phyloP scores from a whole-genome alignment of 441 rosid species.

The Populus hybrid region DNA sequence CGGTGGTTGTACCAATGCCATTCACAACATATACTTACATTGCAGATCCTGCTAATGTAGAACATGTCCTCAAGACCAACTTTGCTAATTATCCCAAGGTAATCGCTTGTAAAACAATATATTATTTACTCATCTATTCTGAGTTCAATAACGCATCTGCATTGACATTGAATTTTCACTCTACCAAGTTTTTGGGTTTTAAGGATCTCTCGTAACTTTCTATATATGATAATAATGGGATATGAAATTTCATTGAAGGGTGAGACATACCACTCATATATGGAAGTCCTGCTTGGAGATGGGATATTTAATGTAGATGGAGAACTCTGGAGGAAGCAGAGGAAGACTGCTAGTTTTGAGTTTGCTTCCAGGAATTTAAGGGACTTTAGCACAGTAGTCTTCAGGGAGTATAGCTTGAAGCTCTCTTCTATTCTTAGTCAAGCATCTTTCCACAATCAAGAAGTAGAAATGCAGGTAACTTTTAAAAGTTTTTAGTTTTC shows the following conservation, averaged over 20 bases:
- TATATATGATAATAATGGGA: not conserved
- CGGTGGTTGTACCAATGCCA: constrained; percentile 90
- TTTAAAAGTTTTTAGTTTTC: not conserved
- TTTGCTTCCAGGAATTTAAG: constrained; percentile 96
- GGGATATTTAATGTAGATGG: constrained; percentile 93
- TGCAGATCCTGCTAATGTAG: constrained; percentile 90
- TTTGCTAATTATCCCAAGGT: constrained; percentile 51
- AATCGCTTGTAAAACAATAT: not conserved
- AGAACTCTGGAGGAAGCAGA: constrained; percentile 85
- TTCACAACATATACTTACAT: constrained; percentile 83
- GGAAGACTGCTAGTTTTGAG: constrained; percentile 94
- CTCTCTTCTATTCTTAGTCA: constrained; percentile 27
- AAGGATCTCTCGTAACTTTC: not conserved
- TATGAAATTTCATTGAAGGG: constrained; percentile 47
- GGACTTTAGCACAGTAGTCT: constrained; percentile 87
- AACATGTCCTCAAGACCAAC: constrained; percentile 86
- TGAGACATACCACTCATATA: constrained; percentile 81
- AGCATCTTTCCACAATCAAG: constrained; percentile 43
- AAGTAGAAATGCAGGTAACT: constrained; percentile 84
- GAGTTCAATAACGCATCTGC: not conserved
- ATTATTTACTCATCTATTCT: not conserved
- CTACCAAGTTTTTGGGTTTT: not conserved
- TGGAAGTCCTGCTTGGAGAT: constrained; percentile 94
- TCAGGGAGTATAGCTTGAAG: constrained; percentile 73
- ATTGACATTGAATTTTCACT: not conserved